Percentiles rank a stretch among this genome's conserved stretches.
These are phyloP conservation scores for Solanum gandarillasii DNA, from an alignment of 257 asterid genomes.

Conservation along the genomic window DNA sequence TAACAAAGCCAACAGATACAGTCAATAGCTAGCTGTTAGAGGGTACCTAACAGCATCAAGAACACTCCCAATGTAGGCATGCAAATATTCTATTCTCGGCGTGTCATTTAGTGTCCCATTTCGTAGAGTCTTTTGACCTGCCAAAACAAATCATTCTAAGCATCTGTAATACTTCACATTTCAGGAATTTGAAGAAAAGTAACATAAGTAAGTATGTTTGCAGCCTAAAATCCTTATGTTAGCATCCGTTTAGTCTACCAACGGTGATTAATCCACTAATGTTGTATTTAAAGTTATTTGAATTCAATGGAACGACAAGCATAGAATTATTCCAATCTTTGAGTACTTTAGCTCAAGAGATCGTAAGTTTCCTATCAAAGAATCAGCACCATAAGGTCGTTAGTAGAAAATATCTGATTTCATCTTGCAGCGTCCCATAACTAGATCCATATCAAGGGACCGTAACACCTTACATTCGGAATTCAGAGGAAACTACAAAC, in stretches of 20 bases:
- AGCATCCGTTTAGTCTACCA: neutral
- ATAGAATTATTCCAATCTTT: neutral
- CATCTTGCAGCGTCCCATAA: neutral
- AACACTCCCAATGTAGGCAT: slow-evolving; percentile 16
- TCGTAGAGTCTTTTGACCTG: slow-evolving; percentile 1
- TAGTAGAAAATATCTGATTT: neutral
- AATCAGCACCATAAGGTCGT: neutral
- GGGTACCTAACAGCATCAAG: slow-evolving; percentile 22
- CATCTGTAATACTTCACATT: neutral
- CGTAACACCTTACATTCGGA: neutral
- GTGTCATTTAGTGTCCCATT: slow-evolving; percentile 12
- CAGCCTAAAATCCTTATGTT: neutral
- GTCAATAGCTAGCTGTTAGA: neutral
- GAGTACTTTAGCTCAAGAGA: neutral
- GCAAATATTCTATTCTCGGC: slow-evolving; percentile 6
- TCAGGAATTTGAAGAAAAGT: neutral
- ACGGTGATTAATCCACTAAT: neutral
- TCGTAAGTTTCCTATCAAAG: neutral
- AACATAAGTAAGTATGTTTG: neutral
- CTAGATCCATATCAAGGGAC: neutral
- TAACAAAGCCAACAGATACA: neutral
- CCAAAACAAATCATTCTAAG: neutral
- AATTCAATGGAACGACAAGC: neutral
- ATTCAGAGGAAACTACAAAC: neutral
- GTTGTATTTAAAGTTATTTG: neutral